Base-by-base conservation (phyloP, 164 flowering plant species). In the Macadamia tetraphylla region DNA sequence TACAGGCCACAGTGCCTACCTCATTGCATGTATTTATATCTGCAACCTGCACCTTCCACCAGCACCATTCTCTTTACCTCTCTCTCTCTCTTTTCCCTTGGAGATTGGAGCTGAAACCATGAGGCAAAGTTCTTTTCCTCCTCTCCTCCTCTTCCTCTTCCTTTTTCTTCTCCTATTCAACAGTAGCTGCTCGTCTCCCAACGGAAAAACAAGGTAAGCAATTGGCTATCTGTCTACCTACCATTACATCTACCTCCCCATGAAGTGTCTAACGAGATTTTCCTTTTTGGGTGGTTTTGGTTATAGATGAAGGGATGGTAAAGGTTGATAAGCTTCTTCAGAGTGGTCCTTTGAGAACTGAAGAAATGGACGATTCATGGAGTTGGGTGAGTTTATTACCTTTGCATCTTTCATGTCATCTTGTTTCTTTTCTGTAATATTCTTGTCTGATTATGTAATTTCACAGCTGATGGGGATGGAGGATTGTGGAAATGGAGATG, bases 381-480 rank as follows among this genome's bases (percentile, higher is more conserved):
- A 52, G 64, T 66, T 5, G 5, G 5, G 76, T 68, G 23, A 68
- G 71, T 44, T 29, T 29, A 15, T 7, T 35, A 12, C 55, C 9
- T 58, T 30, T 29, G 1, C n/a, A 48, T 35, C n/a, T 29, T 29
- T 58, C 40, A n/a, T 3, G 31, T 11, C 32, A 9, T 60, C 5
- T 1, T 30, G 42, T 3, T 14, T 46, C 29, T 4, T 62, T 2
- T 8, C 51, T 48, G 9, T 15, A 1, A 53, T 65, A 17, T 53
- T 14, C 18, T 53, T 23, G 23, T 1, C 17, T 4, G 17, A 12
- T 53, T 53, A 0, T 1, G 18, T 53, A 14, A 53, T 53, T 53
- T 52, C 31, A 78, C 75, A 81, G 83, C 57, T 80, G 75, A 77
- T 82, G 88, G 92, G 84, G 10, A 1, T 67, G 70, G 88, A 84